Conservation (phyloP, 768 basidiomycete species). For the Macrolepiota fuliginosa region DNA sequence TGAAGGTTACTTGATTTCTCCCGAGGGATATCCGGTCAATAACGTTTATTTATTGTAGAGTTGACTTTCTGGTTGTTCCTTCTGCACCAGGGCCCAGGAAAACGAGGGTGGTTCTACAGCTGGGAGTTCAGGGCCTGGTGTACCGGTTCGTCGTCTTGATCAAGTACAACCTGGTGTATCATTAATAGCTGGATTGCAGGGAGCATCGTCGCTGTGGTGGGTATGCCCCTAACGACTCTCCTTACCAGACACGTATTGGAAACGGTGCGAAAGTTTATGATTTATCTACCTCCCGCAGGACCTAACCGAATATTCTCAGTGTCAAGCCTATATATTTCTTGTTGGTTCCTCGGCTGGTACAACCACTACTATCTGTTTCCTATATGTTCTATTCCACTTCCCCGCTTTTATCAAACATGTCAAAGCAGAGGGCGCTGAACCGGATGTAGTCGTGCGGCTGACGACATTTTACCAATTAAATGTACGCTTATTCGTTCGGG, state of each 20-base stretch:
- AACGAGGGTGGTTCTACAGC: slow-evolving; percentile 76
- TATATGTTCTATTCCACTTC: slow-evolving; percentile 71
- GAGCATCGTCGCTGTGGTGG: slow-evolving; percentile 60
- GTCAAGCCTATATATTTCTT: slow-evolving; percentile 73
- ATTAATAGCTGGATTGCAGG: slow-evolving; percentile 34
- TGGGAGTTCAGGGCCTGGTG: slow-evolving; percentile 78
- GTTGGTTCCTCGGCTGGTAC: slow-evolving; percentile 67
- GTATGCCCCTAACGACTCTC: slow-evolving; percentile 70
- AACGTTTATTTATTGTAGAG: slow-evolving; percentile 38
- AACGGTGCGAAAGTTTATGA: slow-evolving; percentile 37
- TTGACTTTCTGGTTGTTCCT: slow-evolving; percentile 84
- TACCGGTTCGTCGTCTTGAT: slow-evolving; percentile 42
- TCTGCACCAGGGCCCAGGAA: slow-evolving; percentile 68
- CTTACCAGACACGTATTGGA: slow-evolving; percentile 57
- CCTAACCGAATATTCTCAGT: slow-evolving; percentile 34
- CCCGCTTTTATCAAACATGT: slow-evolving; percentile 69
- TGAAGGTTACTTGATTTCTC: slow-evolving; percentile 49
- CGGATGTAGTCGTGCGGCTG: slow-evolving; percentile 71
- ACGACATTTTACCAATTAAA: slow-evolving; percentile 77
- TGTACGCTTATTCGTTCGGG: slow-evolving; percentile 38
- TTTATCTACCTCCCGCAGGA: not conserved
- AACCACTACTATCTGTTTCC: slow-evolving; percentile 63
- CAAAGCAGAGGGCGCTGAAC: slow-evolving; percentile 70
- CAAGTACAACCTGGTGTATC: not conserved
- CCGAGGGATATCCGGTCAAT: not conserved